Base-by-base conservation (phyloP, 192 early-diverging fungal species). In the Backusella tuberculispora region DNA sequence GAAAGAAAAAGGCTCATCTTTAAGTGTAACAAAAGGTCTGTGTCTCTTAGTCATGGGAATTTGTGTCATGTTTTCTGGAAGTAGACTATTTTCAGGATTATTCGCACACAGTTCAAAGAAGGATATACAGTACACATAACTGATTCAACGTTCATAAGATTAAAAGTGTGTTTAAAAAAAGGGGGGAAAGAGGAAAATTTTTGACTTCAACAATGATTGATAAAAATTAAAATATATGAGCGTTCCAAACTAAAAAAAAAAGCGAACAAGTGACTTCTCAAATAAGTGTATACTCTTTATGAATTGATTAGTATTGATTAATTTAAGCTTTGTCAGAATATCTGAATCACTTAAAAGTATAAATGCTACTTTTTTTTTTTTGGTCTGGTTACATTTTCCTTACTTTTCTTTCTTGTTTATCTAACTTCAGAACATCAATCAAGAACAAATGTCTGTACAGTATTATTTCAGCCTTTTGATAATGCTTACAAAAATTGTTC, bases 31-130 rank as follows among this genome's bases (percentile, higher is more conserved):
- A 6, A 2, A 15, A 56, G 50, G 50, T 56, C 50, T 56, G 50
- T 56, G 50, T 56, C 50, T 21, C 10, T 12, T 56, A n/a, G 24
- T 56, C 50, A 56, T 56, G 50, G 50, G 50, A 56, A 56, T 21
- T 56, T 56, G 50, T 56, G 24, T 56, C 50, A 56, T 56, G 50
- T 56, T 56, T 56, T 56, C 50, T 56, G 50, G 50, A 56, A 56
- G 50, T 56, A 56, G 19, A 12, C 50, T 56, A 24, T 56, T 56
- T 56, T 56, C 50, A 56, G 50, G 24, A 56, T 56, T 21, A 24
- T 56, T 56, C 50, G 50, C 50, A 56, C 50, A 56, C 50, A 12
- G 19, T 9, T 12, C 24, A 24, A 56, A 21, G n/a, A 50, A 50
- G 19, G 48, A 21, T 17, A 50, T n/a, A 50, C 6, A 56, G 24